Evolutionary conservation across 306 rosid genomes (phyloP).

Genomic region (Gillenia trifoliata): DNA sequence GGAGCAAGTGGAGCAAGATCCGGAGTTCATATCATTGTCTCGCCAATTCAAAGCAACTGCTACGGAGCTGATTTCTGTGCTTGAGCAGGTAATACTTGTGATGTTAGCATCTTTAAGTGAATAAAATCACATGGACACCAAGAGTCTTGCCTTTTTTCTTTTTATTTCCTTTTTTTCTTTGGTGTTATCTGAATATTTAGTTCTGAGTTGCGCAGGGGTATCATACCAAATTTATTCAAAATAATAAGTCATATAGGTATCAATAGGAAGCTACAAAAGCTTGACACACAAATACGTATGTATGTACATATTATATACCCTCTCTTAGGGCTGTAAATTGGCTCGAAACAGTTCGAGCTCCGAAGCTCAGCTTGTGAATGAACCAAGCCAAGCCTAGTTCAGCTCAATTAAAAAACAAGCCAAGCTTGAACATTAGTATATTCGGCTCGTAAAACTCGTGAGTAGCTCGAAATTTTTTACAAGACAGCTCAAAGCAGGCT

Average conservation of each 20-base stretch:
- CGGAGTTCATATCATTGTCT: constrained; percentile 70
- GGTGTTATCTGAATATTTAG: neutral
- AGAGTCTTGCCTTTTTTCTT: neutral
- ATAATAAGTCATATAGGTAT: neutral
- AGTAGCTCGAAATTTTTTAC: no score
- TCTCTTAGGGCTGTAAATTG: no score
- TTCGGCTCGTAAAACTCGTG: no score
- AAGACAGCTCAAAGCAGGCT: no score
- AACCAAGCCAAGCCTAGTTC: no score
- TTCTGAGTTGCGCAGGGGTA: neutral
- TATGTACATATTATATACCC: neutral
- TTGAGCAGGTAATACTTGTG: constrained; percentile 82
- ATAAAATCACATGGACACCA: neutral
- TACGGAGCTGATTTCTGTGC: constrained; percentile 82
- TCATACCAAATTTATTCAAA: neutral
- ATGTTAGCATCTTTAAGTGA: neutral
- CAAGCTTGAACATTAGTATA: no score
- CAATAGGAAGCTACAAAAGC: neutral
- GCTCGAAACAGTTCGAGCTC: no score
- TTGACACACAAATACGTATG: neutral
- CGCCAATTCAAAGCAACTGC: constrained; percentile 96
- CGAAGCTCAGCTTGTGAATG: no score
- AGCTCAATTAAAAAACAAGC: no score
- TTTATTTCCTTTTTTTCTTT: neutral
- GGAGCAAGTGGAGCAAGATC: constrained; percentile 97